Base-by-base conservation (phyloP, 129 eudicot genomes). In the Tanacetum coccineum region DNA sequence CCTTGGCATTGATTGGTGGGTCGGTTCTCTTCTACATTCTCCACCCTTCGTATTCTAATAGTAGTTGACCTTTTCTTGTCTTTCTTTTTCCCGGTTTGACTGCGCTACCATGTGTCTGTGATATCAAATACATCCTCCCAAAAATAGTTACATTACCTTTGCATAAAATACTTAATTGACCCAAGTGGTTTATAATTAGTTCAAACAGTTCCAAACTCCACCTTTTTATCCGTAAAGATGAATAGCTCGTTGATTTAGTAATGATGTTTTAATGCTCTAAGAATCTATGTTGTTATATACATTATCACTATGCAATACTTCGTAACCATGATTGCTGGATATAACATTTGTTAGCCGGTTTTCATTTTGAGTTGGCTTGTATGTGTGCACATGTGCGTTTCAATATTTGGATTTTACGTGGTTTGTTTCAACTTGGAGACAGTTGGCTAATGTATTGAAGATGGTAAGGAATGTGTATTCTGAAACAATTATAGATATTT, bases 381-480 rank as follows among this genome's bases (percentile, higher is more conserved):
- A 14, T 9, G 61, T 56, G 21, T 56, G 28, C 61, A 19, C 13
- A 56, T 56, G 61, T 10, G 30, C n/a, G 42, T 22, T 56, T 11
- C 13, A 21, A 21, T 8, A 56, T 18, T 56, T 26, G 26, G 36
- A 56, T 56, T 10, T 56, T 19, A 22, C 7, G 9, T 56, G 26
- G 61, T 21, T 22, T 56, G 61, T 56, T 14, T 56, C 61, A 22
- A 56, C 15, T 56, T 52, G 58, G 58, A 52, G 58, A 18, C 58
- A 52, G 21, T 2, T 52, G 12, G 25, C 4, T 19, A 22, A 10
- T 3, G 13, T 6, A 5, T 14, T 18, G 22, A 21, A 10, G 36
- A 13, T 56, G 26, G 32, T 22, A 48, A 66, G 47, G 55, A 8
- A 13, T 65, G 22, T 47, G 45, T 65, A 25, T 48, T 25, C n/a